A percentile compares a stretch with the other conserved stretches of the same genome.
Evolutionary conservation across 345 rosid species (phyloP).

Genomic region (Gossypium bickii): DNA sequence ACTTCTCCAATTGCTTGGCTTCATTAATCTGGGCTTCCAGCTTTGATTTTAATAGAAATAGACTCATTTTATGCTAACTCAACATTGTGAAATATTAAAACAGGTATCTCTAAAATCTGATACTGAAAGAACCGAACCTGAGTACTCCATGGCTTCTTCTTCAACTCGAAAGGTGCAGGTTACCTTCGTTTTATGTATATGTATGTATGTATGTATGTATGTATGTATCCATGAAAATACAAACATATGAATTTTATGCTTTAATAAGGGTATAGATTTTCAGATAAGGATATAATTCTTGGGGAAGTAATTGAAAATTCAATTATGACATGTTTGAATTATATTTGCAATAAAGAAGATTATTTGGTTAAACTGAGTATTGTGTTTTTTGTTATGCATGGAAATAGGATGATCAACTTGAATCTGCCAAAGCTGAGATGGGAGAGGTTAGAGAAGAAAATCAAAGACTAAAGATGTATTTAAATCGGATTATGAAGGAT

Average conservation of each 20-base stretch:
- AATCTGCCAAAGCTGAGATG: constrained; percentile 65
- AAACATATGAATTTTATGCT: too few relatives aligned
- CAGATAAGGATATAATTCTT: not conserved
- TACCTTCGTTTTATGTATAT: not conserved
- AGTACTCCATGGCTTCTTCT: constrained; percentile 11
- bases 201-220: too few relatives aligned
- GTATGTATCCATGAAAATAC: not conserved
- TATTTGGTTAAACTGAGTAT: too few relatives aligned
- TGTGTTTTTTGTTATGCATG: not conserved
- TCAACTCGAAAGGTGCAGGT: constrained; percentile 13
- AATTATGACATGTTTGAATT: too few relatives aligned
- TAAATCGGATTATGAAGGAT: constrained; percentile 53
- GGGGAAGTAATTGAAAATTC: not conserved
- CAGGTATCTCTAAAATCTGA: not conserved
- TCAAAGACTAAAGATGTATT: constrained; percentile 50
- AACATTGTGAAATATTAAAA: not conserved
- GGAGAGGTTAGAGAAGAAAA: constrained; percentile 74
- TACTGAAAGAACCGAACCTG: constrained; percentile 6
- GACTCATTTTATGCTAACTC: not conserved
- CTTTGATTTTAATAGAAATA: not conserved
- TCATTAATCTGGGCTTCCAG: not conserved
- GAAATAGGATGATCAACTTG: constrained; percentile 44
- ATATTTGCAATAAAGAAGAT: not conserved
- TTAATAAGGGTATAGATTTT: too few relatives aligned
- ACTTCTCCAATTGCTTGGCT: not conserved